Evolutionary conservation across 768 basidiomycete genomes (phyloP).

Genomic region (Auricularia sp.): DNA sequence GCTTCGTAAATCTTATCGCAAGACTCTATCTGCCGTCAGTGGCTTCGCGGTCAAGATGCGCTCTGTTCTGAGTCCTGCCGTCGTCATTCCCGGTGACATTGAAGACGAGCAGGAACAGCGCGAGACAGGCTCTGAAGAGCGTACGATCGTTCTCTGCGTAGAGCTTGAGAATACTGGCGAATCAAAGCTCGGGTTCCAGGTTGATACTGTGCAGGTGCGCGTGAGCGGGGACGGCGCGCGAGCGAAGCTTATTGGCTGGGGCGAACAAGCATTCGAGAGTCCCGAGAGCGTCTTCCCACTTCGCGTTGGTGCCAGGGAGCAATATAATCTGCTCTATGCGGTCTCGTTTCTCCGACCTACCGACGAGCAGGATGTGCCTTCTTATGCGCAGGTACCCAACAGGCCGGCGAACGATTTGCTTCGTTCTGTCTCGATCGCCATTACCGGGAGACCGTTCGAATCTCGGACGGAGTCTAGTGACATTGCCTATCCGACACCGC

Average conservation of each 20-base stretch:
- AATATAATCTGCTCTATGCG: slow-evolving; percentile 82
- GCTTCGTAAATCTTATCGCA: slow-evolving; percentile 77
- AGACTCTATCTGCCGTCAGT: slow-evolving; percentile 65
- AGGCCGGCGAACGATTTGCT: slow-evolving; percentile 32
- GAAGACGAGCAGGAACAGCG: slow-evolving; percentile 5
- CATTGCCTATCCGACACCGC: slow-evolving; percentile 52
- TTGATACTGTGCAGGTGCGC: slow-evolving; percentile 66
- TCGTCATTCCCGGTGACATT: slow-evolving; percentile 42
- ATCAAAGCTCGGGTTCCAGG: slow-evolving; percentile 51
- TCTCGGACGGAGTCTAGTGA: slow-evolving; percentile 6
- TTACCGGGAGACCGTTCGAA: slow-evolving; percentile 61
- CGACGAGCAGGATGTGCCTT: slow-evolving; percentile 30
- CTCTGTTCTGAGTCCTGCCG: slow-evolving; percentile 84
- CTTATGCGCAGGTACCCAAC: slow-evolving; percentile 1
- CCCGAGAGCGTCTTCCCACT: slow-evolving; percentile 54
- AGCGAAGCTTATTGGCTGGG: slow-evolving; percentile 42
- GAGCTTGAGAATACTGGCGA: slow-evolving; percentile 81
- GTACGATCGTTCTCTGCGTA: slow-evolving; percentile 81
- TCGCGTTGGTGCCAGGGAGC: slow-evolving; percentile 58
- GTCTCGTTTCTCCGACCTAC: slow-evolving; percentile 71
- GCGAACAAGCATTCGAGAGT: slow-evolving; percentile 24
- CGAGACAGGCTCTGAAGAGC: slow-evolving; percentile 54
- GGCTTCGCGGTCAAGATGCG: slow-evolving; percentile 89
- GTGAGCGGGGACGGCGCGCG: slow-evolving; percentile 60
- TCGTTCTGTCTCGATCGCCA: slow-evolving; percentile 69